Base-by-base conservation (phyloP, 2,329 filamentous ascomycete species). In the Dothiorella sarmentorum region DNA sequence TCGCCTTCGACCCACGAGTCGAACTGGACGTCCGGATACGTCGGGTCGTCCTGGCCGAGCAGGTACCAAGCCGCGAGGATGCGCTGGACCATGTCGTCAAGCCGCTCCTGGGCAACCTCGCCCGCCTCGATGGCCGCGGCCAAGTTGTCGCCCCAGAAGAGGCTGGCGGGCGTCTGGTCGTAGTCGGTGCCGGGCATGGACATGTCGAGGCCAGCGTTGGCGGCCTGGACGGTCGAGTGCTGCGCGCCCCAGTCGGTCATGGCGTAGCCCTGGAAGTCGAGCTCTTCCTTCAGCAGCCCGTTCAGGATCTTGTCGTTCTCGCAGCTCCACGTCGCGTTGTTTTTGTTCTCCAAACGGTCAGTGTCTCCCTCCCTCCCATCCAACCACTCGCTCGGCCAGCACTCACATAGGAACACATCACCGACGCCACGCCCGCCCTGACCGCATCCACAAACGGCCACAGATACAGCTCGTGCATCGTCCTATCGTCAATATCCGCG, bases 111-210 rank as follows among this genome's bases (percentile, higher is more conserved):
- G 0, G 93, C 90, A 27, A 97, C 78, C 0, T 91, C 96, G 29
- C 92, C 92, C 69, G 97, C 97, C 44, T 96, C 78, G 2, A 90
- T 83, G 0, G 91, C 83, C 51, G 84, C 85, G 0, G 87, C 93
- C 27, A 97, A 80, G 65, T 93, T 80, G 1, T 81, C 70, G 0
- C 90, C 91, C 83, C 90, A 93, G 17, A 96, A 89, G 74, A 0
- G 88, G 89, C 70, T 17, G 65, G 3, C 70, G 68, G 72, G 72
- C 69, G n/a, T 71, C 70, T 68, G 62, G 42, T 27, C 40, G 49
- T 45, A 59, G 42, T 58, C 63, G 27, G 68, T 72, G 17, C 74
- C 73, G 0, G 84, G 84, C 71, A 74, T 74, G 69, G 78, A 44
- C 74, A 82, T 81, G 26, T 79, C 73, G 0, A 86, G 74, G 10